phyloP scores from a whole-genome alignment of 2,329 filamentous ascomycete genomes.

The Davidsoniella eucalypti region DNA sequence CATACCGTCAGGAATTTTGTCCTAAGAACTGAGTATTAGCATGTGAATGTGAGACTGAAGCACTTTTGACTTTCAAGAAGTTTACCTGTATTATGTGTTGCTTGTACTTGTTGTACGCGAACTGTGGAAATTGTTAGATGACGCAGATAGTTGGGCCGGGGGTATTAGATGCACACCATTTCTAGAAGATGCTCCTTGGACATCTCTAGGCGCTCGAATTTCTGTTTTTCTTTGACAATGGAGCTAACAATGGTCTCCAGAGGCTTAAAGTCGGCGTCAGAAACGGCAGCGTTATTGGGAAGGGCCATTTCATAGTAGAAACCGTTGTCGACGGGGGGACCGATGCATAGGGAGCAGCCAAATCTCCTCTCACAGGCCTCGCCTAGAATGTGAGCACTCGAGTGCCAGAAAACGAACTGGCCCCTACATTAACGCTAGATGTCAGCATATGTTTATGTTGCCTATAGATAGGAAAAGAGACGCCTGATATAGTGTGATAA shows the following conservation, averaged over 20 bases:
- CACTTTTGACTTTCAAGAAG: not conserved
- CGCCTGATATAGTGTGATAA: not conserved
- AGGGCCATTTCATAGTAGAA: constrained; percentile 98
- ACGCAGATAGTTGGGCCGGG: not conserved
- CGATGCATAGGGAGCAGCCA: constrained; percentile 83
- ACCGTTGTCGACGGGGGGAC: constrained; percentile 76
- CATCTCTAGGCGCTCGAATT: constrained; percentile 76
- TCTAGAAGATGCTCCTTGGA: constrained; percentile 83
- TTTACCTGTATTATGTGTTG: constrained; percentile 66
- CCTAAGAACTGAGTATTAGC: constrained; percentile 24
- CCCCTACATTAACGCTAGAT: constrained; percentile 27
- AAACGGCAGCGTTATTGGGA: constrained; percentile 52
- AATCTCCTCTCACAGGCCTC: constrained; percentile 85
- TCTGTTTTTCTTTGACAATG: constrained; percentile 93
- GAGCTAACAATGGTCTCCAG: constrained; percentile 65
- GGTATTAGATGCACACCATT: constrained; percentile 30
- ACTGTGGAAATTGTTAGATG: constrained; percentile 27
- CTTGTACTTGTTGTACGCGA: constrained; percentile 97
- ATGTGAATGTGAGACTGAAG: not conserved
- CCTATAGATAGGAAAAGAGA: too few relatives aligned
- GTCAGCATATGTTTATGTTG: not conserved
- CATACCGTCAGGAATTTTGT: constrained; percentile 71
- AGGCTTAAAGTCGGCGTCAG: constrained; percentile 64
- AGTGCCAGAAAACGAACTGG: constrained; percentile 97
- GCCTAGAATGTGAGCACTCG: constrained; percentile 86